Percentiles rank a stretch among this genome's conserved stretches.
phyloP scores from a whole-genome alignment of 2,329 filamentous ascomycete species.

The Leptographium wingfieldii region DNA sequence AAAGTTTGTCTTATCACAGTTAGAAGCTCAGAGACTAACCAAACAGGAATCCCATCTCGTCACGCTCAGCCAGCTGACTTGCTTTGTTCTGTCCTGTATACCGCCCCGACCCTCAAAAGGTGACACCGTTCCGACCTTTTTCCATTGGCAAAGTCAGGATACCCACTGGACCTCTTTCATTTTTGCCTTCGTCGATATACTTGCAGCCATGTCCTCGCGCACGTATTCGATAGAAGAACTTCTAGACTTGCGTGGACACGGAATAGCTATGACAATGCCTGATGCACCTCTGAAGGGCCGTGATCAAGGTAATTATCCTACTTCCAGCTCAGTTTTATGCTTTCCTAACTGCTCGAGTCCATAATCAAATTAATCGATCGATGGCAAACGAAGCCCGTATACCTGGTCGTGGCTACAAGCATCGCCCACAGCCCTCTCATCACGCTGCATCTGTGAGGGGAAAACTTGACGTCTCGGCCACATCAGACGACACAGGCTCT shows the following conservation, averaged over 20 bases:
- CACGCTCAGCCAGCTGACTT: constrained; percentile 8
- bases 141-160: constrained; percentile 8
- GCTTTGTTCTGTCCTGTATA: constrained; percentile 10
- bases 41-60: constrained; percentile 1
- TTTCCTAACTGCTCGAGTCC: neutral
- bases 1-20: constrained; percentile 11
- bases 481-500: constrained; percentile 21
- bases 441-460: neutral
- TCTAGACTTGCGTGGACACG: constrained; percentile 8
- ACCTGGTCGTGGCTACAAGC: constrained; percentile 8
- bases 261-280: neutral
- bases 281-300: constrained; percentile 6
- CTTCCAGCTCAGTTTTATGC: neutral
- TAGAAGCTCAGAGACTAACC: constrained; percentile 12
- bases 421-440: neutral
- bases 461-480: constrained; percentile 22
- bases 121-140: constrained; percentile 5
- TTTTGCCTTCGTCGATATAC: constrained; percentile 9
- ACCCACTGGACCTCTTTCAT: constrained; percentile 9
- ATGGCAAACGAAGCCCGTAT: constrained; percentile 4
- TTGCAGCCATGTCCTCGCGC: constrained; percentile 7
- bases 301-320: constrained; percentile 3
- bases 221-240: constrained; percentile 12
- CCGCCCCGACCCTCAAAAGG: neutral
- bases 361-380: neutral